Percentiles rank a stretch among this genome's conserved stretches.
phyloP scores from a whole-genome alignment of 179 eudicot species.

The Vitellaria paradoxa region DNA sequence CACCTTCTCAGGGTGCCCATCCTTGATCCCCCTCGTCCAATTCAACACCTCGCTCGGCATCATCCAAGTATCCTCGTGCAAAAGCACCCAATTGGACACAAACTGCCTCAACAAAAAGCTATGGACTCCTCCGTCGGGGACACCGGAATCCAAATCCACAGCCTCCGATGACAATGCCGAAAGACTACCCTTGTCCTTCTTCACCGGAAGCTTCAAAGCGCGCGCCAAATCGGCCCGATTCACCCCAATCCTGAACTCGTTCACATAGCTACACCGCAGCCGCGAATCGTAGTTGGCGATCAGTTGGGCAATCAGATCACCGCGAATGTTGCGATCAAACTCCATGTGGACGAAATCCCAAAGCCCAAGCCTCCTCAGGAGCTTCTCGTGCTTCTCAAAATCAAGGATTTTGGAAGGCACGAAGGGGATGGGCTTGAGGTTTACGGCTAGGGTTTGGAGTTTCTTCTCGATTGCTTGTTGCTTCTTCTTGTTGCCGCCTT shows the following conservation, averaged over 20 bases:
- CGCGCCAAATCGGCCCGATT: conserved; percentile 58
- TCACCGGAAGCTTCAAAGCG: conserved; percentile 58
- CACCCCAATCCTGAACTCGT: conserved; percentile 37
- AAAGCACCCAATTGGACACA: conserved; percentile 72
- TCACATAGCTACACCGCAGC: conserved; percentile 37
- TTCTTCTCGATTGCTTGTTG: conserved; percentile 42
- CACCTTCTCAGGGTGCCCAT: conserved; percentile 67
- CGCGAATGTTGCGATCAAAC: conserved; percentile 48
- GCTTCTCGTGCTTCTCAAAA: conserved; percentile 42
- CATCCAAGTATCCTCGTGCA: conserved; percentile 73
- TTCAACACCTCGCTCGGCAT: conserved; percentile 54
- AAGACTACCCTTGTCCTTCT: conserved; percentile 34
- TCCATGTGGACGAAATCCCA: conserved; percentile 77
- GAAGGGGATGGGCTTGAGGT: conserved; percentile 63
- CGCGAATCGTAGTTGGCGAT: conserved; percentile 39
- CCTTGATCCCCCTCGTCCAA: conserved; percentile 55
- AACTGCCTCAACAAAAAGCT: conserved; percentile 60
- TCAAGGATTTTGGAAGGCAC: conserved; percentile 43
- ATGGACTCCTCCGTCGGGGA: conserved; percentile 38
- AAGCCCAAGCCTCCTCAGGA: conserved; percentile 54
- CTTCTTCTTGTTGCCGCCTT: conserved; percentile 20
- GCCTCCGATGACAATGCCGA: conserved; percentile 1
- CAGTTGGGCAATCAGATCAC: conserved; percentile 56
- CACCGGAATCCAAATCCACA: conserved; percentile 38
- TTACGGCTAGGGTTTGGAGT: conserved; percentile 28